A percentile compares a stretch with the other conserved stretches of the same genome.
phyloP scores from a whole-genome alignment of 129 eudicot species.

The Pulicaria dysenterica region DNA sequence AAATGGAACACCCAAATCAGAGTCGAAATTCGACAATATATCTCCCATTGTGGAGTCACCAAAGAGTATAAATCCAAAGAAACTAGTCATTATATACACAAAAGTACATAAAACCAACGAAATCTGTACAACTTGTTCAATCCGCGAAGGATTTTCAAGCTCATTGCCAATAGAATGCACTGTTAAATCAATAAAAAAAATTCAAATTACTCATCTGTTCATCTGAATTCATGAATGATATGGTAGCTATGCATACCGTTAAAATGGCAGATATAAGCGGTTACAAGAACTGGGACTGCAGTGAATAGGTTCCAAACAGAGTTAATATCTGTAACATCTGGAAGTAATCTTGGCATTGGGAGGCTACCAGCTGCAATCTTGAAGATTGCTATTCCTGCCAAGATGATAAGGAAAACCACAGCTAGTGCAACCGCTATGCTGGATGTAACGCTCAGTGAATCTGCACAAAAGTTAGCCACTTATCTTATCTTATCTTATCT shows the following conservation, averaged over 20 bases:
- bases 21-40: slow-evolving; percentile 80
- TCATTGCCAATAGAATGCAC: slow-evolving; percentile 71
- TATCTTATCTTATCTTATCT: no score
- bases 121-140: slow-evolving; percentile 57
- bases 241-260: slow-evolving; percentile 48
- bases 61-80: slow-evolving; percentile 85
- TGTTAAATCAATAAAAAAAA: slow-evolving; percentile 33
- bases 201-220: background rate
- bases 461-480: slow-evolving; percentile 39
- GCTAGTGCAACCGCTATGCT: slow-evolving; percentile 68
- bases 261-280: slow-evolving; percentile 83
- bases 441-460: slow-evolving; percentile 65
- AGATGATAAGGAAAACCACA: slow-evolving; percentile 51
- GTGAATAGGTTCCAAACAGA: slow-evolving; percentile 74
- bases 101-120: slow-evolving; percentile 69
- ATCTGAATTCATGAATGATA: background rate
- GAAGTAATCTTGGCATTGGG: slow-evolving; percentile 56
- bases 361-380: slow-evolving; percentile 49
- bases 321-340: slow-evolving; percentile 47
- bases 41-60: slow-evolving; percentile 87
- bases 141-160: slow-evolving; percentile 57
- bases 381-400: slow-evolving; percentile 48
- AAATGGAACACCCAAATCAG: slow-evolving; percentile 74
- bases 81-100: slow-evolving; percentile 77
- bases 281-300: slow-evolving; percentile 83